Conservation (phyloP, 2,329 filamentous ascomycete genomes). For the Botrytis galanthina region DNA sequence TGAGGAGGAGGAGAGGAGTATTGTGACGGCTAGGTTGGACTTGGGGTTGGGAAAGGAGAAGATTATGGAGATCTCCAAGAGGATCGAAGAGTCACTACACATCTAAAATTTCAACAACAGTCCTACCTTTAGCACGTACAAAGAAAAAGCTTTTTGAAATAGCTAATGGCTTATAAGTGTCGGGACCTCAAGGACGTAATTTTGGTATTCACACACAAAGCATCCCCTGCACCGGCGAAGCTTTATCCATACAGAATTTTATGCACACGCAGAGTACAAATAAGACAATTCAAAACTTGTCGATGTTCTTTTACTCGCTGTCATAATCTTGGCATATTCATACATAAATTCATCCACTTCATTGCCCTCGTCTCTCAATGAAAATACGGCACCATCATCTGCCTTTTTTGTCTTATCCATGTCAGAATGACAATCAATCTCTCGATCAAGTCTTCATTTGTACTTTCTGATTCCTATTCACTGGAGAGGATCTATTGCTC, state of each 20-base stretch:
- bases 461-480: neutral
- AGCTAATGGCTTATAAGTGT: neutral
- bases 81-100: neutral
- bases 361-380: neutral
- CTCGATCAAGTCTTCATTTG: neutral
- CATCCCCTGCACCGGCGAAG: neutral
- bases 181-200: neutral
- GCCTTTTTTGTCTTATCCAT: neutral
- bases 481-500: neutral
- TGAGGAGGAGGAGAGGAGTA: neutral
- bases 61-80: neutral
- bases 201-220: too few species aligned
- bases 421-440: neutral
- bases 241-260: neutral
- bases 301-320: neutral
- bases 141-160: neutral
- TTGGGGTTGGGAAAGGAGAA: neutral
- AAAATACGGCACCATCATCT: neutral
- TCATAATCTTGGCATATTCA: neutral
- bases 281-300: neutral
- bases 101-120: neutral
- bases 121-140: neutral
- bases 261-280: too few species aligned
- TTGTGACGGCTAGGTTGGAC: neutral
- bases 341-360: neutral